phyloP scores from a whole-genome alignment of 441 rosid genomes.

The Populus hybrid region DNA sequence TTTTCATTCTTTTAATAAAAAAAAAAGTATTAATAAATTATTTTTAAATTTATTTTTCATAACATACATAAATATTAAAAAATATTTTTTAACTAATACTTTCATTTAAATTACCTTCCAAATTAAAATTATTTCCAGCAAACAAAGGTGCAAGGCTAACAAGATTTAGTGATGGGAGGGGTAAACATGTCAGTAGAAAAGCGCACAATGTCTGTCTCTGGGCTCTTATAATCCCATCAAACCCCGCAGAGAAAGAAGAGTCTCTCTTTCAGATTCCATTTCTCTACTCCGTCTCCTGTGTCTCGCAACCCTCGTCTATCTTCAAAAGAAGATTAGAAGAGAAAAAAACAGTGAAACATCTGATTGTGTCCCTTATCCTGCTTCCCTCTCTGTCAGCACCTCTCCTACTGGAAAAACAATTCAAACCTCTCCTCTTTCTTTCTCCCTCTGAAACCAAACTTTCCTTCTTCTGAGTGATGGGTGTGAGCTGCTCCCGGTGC shows the following conservation, averaged over 20 bases:
- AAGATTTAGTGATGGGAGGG: slow-evolving; percentile 4
- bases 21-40: too few relatives aligned
- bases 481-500: slow-evolving; percentile 50
- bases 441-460: not conserved
- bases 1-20: fast-evolving
- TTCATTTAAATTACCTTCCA: too few relatives aligned
- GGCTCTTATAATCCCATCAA: slow-evolving; percentile 17
- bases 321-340: not conserved
- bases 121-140: too few relatives aligned
- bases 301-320: not conserved
- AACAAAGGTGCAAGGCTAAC: too few relatives aligned
- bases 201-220: not conserved
- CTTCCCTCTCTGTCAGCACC: not conserved
- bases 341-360: not conserved
- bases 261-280: not conserved
- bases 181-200: slow-evolving; percentile 14
- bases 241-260: not conserved
- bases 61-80: too few relatives aligned
- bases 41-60: too few relatives aligned
- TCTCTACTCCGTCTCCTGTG: not conserved
- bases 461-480: slow-evolving; percentile 52
- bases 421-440: not conserved
- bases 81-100: too few relatives aligned
- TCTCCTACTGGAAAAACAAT: not conserved
- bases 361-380: not conserved